Percentiles rank a stretch among this genome's conserved stretches.
These are phyloP conservation scores for Remersonia thermophila DNA, from an alignment of 2,329 filamentous ascomycete genomes.

Conservation along the genomic window DNA sequence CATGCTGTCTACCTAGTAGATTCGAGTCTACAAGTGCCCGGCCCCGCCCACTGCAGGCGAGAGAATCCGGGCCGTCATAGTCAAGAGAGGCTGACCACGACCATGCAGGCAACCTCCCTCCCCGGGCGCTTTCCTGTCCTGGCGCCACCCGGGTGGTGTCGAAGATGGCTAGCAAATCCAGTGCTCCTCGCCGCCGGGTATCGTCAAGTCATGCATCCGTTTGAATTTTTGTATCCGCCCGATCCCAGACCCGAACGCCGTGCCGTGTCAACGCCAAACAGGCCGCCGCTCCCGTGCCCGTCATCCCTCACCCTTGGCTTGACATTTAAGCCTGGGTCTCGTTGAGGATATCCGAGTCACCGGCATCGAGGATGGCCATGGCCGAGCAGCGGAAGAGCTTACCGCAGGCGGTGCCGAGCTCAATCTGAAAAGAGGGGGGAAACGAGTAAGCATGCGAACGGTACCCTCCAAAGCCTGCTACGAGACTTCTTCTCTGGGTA, in stretches of 20 bases:
- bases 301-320: conserved; percentile 5
- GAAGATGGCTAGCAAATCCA: conserved; percentile 12
- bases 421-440: conserved; percentile 60
- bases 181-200: conserved; percentile 13
- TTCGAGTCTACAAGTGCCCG: too few species aligned
- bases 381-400: conserved; percentile 86
- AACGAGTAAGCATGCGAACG: conserved; percentile 35
- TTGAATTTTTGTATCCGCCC: too few species aligned
- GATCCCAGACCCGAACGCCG: conserved; percentile 31
- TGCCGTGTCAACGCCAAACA: conserved; percentile 20
- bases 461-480: conserved; percentile 77
- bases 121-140: conserved; percentile 1
- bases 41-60: neutral
- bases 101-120: conserved; percentile 12
- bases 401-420: conserved; percentile 95
- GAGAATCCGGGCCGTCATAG: conserved; percentile 14
- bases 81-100: conserved; percentile 9
- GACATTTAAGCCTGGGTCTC: conserved; percentile 57
- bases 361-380: conserved; percentile 93
- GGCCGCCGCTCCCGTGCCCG: conserved; percentile 6
- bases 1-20: too few species aligned
- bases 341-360: conserved; percentile 94
- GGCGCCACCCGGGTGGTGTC: conserved; percentile 10
- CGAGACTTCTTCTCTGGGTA: conserved; percentile 86
- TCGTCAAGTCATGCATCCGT: conserved; percentile 15